Evolutionary conservation across 208 protist species (phyloP).

Genomic region (Acanthamoeba culbertsoni): DNA sequence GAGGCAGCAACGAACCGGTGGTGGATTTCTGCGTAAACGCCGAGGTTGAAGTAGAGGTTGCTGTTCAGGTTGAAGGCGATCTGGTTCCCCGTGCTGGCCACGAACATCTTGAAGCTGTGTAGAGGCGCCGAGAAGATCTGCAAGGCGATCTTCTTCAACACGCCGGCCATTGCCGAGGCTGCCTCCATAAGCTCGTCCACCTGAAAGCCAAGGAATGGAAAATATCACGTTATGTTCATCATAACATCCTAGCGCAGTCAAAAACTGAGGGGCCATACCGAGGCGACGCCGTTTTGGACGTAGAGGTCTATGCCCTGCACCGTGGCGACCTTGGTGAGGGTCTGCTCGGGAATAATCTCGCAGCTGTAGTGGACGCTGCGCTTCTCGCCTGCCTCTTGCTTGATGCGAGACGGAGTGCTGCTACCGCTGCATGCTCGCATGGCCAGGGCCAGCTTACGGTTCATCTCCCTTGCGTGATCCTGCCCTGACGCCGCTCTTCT

Average conservation of each 20-base stretch:
- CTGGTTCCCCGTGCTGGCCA: not conserved
- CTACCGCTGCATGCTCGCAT: not conserved
- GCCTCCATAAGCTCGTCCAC: not conserved
- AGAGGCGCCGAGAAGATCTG: not conserved
- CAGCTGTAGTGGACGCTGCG: slow-evolving; percentile 21
- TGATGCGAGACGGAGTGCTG: not conserved
- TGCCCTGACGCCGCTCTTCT: not conserved
- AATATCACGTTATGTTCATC: not conserved
- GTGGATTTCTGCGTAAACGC: not conserved
- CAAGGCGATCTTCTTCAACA: not conserved
- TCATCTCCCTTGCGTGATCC: not conserved
- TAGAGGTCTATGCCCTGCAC: not conserved
- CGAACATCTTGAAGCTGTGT: not conserved
- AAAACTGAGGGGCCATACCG: not conserved
- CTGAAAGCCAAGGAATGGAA: not conserved
- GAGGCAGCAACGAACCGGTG: no score
- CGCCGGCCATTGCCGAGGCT: not conserved
- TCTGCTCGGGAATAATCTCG: not conserved
- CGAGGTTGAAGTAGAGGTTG: not conserved
- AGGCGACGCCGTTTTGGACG: not conserved
- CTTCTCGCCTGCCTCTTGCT: not conserved
- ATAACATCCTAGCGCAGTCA: not conserved
- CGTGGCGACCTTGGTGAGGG: not conserved
- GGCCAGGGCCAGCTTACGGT: not conserved
- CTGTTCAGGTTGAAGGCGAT: not conserved